phyloP scores from a whole-genome alignment of 768 basidiomycete genomes.

The Naematelia aurantialba region DNA sequence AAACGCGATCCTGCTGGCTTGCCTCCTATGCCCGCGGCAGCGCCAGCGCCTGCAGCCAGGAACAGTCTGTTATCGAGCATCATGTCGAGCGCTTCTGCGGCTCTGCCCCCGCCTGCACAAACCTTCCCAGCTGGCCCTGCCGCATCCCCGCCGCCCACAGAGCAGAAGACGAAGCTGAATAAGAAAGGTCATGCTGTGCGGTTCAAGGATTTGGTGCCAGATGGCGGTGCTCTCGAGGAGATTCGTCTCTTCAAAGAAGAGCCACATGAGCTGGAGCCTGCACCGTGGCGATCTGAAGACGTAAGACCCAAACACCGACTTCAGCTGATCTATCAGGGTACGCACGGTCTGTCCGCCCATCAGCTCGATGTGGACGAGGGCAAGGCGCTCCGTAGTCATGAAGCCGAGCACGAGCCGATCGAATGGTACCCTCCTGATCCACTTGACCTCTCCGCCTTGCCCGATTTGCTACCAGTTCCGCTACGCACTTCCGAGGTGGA shows the following conservation, averaged over 20 bases:
- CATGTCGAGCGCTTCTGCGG: background rate
- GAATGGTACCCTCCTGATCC: constrained; percentile 38
- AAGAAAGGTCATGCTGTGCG: constrained; percentile 30
- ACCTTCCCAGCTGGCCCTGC: background rate
- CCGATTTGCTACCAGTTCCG: background rate
- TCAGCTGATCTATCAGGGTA: constrained; percentile 11
- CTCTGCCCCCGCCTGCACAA: background rate
- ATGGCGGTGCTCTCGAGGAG: constrained; percentile 23
- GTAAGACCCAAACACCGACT: constrained; percentile 3
- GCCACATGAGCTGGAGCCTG: constrained; percentile 29
- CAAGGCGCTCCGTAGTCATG: constrained; percentile 13
- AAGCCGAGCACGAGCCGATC: constrained; percentile 17
- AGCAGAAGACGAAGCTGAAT: constrained; percentile 21
- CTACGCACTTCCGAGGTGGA: constrained; percentile 12
- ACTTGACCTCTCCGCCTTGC: background rate
- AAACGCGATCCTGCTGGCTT: constrained; percentile 5
- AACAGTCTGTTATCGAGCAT: constrained; percentile 4
- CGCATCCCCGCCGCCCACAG: constrained; percentile 1
- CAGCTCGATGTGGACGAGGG: constrained; percentile 31
- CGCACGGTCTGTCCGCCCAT: constrained; percentile 23
- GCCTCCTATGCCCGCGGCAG: background rate
- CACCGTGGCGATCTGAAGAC: constrained; percentile 20
- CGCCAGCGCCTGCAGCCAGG: background rate
- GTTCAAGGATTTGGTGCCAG: constrained; percentile 29
- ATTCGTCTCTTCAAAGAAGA: constrained; percentile 29